phyloP scores from a whole-genome alignment of 345 rosid genomes.

The Pistacia integerrima region DNA sequence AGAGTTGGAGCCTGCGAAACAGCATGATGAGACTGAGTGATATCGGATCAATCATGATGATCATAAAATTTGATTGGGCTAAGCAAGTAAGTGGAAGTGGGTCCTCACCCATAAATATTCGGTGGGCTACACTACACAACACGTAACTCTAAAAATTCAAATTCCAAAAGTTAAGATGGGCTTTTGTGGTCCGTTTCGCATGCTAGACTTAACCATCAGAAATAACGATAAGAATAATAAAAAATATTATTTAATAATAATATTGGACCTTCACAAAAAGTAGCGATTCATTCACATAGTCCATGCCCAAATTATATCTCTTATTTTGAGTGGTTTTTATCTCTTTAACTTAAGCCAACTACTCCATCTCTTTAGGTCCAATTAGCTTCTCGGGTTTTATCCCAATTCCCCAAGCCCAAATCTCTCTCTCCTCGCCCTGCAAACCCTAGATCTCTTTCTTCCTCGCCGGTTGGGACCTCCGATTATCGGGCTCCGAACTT shows the following conservation, averaged over 20 bases:
- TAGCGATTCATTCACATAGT: background rate
- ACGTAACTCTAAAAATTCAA: background rate
- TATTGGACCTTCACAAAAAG: slow-evolving; percentile 17
- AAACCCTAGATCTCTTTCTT: slow-evolving; percentile 41
- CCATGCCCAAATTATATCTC: slow-evolving; percentile 11
- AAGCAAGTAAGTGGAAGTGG: background rate
- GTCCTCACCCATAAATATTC: slow-evolving; percentile 17
- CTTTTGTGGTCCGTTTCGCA: slow-evolving; percentile 16
- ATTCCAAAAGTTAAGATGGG: slow-evolving; percentile 13
- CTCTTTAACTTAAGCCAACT: background rate
- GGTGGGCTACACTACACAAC: slow-evolving; percentile 17
- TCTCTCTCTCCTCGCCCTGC: slow-evolving; percentile 23
- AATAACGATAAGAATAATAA: background rate
- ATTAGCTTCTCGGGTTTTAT: slow-evolving; percentile 43
- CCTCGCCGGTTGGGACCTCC: slow-evolving; percentile 7
- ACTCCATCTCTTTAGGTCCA: slow-evolving; percentile 38
- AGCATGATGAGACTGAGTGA: too few relatives aligned
- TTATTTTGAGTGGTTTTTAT: background rate
- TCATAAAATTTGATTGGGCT: slow-evolving; percentile 7
- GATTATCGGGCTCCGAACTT: slow-evolving; percentile 19
- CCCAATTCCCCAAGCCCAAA: slow-evolving; percentile 50
- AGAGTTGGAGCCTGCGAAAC: too few relatives aligned
- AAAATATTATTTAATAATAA: background rate
- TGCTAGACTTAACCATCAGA: background rate
- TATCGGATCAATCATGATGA: too few relatives aligned